These are phyloP conservation scores for Omphalotus guepiniiformis DNA, from an alignment of 768 basidiomycete species.

Conservation along the genomic window DNA sequence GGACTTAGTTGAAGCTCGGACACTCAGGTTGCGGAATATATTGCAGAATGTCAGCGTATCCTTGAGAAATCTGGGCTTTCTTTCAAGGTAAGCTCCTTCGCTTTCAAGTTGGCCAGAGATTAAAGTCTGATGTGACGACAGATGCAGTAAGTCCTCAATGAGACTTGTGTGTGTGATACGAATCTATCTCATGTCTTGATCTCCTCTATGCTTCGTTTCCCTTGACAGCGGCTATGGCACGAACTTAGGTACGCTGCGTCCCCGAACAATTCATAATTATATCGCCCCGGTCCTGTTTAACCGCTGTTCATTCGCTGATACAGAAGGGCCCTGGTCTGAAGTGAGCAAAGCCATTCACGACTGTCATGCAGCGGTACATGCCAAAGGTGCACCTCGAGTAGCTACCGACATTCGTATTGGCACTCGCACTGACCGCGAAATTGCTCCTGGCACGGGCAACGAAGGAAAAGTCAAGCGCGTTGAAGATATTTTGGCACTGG, in stretches of 20 bases:
- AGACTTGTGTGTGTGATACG: too few species aligned
- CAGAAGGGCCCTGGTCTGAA: slow-evolving; percentile 81
- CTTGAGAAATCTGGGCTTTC: slow-evolving; percentile 80
- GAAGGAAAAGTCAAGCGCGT: slow-evolving; percentile 78
- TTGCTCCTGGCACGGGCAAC: slow-evolving; percentile 66
- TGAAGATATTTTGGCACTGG: slow-evolving; percentile 63
- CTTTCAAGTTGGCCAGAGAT: too few species aligned
- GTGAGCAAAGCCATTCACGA: slow-evolving; percentile 87
- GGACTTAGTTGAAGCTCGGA: too few species aligned
- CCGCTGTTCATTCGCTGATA: slow-evolving; percentile 7
- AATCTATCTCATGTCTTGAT: too few species aligned
- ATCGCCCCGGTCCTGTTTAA: not conserved
- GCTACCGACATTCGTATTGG: slow-evolving; percentile 96
- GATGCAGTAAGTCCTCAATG: slow-evolving; percentile 58
- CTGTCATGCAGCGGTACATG: slow-evolving; percentile 86
- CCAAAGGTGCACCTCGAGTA: slow-evolving; percentile 66
- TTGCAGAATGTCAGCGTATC: slow-evolving; percentile 81
- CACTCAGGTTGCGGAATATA: slow-evolving; percentile 64
- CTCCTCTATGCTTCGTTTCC: not conserved
- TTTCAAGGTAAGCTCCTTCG: slow-evolving; percentile 56
- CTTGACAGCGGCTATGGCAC: slow-evolving; percentile 80
- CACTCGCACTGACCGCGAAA: slow-evolving; percentile 70
- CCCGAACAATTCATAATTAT: not conserved
- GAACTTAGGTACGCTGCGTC: slow-evolving; percentile 57
- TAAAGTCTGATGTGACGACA: too few species aligned